Conservation (phyloP, 2,329 filamentous ascomycete species). For the Diaporthe aspalathi region DNA sequence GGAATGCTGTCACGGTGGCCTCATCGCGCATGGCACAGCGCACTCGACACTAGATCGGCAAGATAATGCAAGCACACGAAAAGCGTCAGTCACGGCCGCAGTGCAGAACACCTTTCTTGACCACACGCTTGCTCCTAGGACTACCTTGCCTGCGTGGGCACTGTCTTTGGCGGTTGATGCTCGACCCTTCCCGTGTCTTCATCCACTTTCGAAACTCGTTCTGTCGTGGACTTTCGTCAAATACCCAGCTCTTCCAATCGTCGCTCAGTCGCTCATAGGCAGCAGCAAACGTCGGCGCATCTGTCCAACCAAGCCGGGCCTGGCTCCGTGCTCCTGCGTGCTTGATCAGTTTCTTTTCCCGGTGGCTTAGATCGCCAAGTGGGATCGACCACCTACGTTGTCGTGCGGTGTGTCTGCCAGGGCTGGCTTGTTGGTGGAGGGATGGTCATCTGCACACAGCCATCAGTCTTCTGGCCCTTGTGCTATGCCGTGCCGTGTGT, state of each 20-base stretch:
- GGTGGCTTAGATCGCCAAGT: conserved; percentile 25
- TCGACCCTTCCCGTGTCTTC: background rate
- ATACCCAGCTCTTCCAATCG: too few relatives aligned
- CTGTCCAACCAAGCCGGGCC: background rate
- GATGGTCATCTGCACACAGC: conserved; percentile 26
- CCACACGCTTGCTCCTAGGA: background rate
- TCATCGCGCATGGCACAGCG: background rate
- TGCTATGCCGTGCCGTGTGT: background rate
- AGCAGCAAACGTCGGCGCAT: background rate
- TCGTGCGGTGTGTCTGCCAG: background rate
- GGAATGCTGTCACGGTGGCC: conserved; percentile 7
- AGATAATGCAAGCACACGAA: background rate
- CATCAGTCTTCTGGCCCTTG: conserved; percentile 13
- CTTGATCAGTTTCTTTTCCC: conserved; percentile 13
- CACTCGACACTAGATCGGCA: background rate
- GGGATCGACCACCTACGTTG: conserved; percentile 22
- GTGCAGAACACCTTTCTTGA: background rate
- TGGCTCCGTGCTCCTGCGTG: background rate
- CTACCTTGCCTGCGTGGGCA: background rate
- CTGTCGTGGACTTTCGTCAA: background rate
- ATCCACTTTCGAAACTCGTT: background rate
- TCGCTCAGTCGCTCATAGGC: background rate
- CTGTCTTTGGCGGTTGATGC: background rate
- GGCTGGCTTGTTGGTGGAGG: background rate
- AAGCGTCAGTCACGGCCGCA: too few relatives aligned